A percentile compares a stretch with the other conserved stretches of the same genome.
phyloP scores from a whole-genome alignment of 805 yeast species.

The Maudiozyma serrabonitensis region DNA sequence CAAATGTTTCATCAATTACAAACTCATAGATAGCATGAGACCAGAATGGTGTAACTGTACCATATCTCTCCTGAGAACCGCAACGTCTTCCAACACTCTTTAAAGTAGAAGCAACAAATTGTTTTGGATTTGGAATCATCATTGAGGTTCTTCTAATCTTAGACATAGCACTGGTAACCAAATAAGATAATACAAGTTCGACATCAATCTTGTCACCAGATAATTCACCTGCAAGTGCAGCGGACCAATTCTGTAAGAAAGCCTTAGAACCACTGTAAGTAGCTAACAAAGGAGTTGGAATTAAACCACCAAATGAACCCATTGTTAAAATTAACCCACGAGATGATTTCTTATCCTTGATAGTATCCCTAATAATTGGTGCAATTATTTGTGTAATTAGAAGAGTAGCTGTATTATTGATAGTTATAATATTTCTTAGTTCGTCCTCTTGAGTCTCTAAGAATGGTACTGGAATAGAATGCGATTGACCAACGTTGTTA shows the following conservation, averaged over 20 bases:
- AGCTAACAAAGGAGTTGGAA: conserved; percentile 88
- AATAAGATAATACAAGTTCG: conserved; percentile 73
- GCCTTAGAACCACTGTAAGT: conserved; percentile 95
- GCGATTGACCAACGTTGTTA: conserved; percentile 93
- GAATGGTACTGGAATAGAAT: conserved; percentile 91
- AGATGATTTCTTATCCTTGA: conserved; percentile 30
- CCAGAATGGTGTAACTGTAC: conserved; percentile 86
- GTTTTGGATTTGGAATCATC: conserved; percentile 71
- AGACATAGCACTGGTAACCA: conserved; percentile 93
- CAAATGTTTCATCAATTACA: conserved; percentile 65
- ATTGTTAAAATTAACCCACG: conserved; percentile 79
- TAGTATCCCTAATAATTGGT: conserved; percentile 55
- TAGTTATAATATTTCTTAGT: conserved; percentile 67
- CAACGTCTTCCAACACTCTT: conserved; percentile 66
- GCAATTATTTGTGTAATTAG: conserved; percentile 71
- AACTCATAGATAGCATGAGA: conserved; percentile 89
- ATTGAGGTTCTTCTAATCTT: conserved; percentile 71
- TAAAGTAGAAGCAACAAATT: conserved; percentile 68
- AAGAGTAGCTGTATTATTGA: conserved; percentile 79
- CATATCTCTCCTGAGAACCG: conserved; percentile 88
- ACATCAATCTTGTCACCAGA: conserved; percentile 65
- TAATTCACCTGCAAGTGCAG: conserved; percentile 81
- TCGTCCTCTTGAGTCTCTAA: conserved; percentile 68
- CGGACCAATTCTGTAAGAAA: conserved; percentile 87
- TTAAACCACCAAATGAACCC: conserved; percentile 95